Base-by-base conservation (phyloP, 495 filamentous ascomycete genomes). In the Astrothelium macrocarpum region DNA sequence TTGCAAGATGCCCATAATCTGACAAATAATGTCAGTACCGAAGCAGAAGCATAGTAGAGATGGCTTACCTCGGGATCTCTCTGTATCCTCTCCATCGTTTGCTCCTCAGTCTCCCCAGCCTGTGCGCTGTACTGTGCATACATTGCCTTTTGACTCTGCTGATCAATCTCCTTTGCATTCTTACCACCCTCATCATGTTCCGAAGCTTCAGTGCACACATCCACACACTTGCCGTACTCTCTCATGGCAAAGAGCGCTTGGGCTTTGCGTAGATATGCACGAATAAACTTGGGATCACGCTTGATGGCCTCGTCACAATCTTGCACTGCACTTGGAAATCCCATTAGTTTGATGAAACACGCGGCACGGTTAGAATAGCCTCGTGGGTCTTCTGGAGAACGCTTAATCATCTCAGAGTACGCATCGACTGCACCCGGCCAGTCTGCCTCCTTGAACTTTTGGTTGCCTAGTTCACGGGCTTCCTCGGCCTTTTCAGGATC, bases 291-390 rank as follows among this genome's bases (percentile, higher is more conserved):
- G 63, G 87, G 81, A 71, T 99, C 94, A 60, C 87, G 89, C 81
- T 87, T 86, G 75, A 94, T 91, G 36, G 94, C 95, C 72, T 81
- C 78, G 76, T 97, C 88, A 73, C 95, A 97, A 79, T 99, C 95
- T 59, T 89, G 84, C 53, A 97, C 87, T 0, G 94, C 94, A 68
- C 86, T 85, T 16, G 94, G 94, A 81, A 99, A 97, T 32, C 90
- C 86, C 76, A 97, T 87, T 25, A 99, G 81, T 79, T 99, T 99
- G 76, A 95, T 89, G 68, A 97, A 89, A 32, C 95, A 95, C 1
- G 94, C 94, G 18, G 94, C 94, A 70, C 95, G 91, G 80, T 99
- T 99, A 73, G 87, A 90, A 80, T 93, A 99, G 26, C 95, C 94
- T 65, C 94, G 88, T 32, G 95, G 89, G 73, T 99, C 94, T 1